Conservation (phyloP, 257 asterid species). For the Jacaranda copaia region DNA sequence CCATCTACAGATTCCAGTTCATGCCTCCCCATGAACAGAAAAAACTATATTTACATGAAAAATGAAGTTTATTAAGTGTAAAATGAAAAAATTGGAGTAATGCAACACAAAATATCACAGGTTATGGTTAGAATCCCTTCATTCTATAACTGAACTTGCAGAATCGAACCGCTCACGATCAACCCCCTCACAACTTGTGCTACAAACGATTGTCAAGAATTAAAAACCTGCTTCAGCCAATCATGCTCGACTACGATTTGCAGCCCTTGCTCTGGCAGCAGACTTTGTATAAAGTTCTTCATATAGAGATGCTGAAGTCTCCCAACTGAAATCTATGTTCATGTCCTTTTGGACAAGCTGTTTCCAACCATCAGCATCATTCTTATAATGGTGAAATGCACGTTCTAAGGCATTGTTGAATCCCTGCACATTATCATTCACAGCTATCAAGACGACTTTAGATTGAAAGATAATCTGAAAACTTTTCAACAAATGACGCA, state of each 20-base stretch:
- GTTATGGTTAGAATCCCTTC: constrained; percentile 12
- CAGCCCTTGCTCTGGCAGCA: constrained; percentile 66
- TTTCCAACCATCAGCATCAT: constrained; percentile 67
- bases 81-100: constrained; percentile 33
- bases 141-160: constrained; percentile 23
- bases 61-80: constrained; percentile 9
- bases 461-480: constrained; percentile 13
- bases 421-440: constrained; percentile 53
- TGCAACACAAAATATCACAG: constrained; percentile 12
- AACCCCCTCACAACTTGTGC: constrained; percentile 16
- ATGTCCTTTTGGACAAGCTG: constrained; percentile 78
- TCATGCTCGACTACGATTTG: constrained; percentile 40
- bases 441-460: constrained; percentile 7
- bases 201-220: background rate
- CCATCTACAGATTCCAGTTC: constrained; percentile 25
- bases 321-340: constrained; percentile 96
- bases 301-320: constrained; percentile 76
- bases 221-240: constrained; percentile 29
- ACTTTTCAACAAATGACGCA: constrained; percentile 1
- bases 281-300: constrained; percentile 85
- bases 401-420: constrained; percentile 75
- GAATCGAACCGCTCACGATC: background rate
- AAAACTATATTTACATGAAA: constrained; percentile 30
- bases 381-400: constrained; percentile 66
- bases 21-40: constrained; percentile 16